Evolutionary conservation across 2,329 filamentous ascomycete genomes (phyloP).

Genomic region (Periconia digitata): DNA sequence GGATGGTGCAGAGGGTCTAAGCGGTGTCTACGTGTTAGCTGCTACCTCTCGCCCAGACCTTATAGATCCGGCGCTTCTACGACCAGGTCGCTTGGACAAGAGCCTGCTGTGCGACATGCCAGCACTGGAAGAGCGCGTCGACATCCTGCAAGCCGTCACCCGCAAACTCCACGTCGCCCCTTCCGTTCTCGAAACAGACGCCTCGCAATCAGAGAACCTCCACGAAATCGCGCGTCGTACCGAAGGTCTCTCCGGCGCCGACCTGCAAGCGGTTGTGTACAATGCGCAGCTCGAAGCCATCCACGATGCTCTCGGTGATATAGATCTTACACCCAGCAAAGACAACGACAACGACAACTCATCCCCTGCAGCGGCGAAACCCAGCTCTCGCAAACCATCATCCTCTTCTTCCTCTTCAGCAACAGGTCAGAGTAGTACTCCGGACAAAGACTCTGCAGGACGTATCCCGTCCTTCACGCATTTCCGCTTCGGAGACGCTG

Average conservation of each 20-base stretch:
- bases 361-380: slow-evolving; percentile 34
- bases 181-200: slow-evolving; percentile 57
- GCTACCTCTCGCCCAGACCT: slow-evolving; percentile 91
- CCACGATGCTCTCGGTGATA: slow-evolving; percentile 79
- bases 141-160: slow-evolving; percentile 85
- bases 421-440: too few relatives aligned
- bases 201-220: slow-evolving; percentile 53
- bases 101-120: slow-evolving; percentile 91
- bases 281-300: slow-evolving; percentile 97
- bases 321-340: slow-evolving; percentile 39
- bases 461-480: slow-evolving; percentile 53
- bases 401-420: slow-evolving; percentile 7
- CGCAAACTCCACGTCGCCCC: slow-evolving; percentile 74
- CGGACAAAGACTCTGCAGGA: too few relatives aligned
- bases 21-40: slow-evolving; percentile 93
- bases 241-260: slow-evolving; percentile 89
- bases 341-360: background rate
- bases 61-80: slow-evolving; percentile 89
- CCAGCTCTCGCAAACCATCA: slow-evolving; percentile 17
- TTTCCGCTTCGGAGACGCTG: slow-evolving; percentile 73
- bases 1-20: slow-evolving; percentile 95
- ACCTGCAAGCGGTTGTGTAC: slow-evolving; percentile 91
- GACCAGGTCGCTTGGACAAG: slow-evolving; percentile 92
- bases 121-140: slow-evolving; percentile 73
- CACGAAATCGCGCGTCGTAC: slow-evolving; percentile 77